Evolutionary conservation across 2,329 filamentous ascomycete genomes (phyloP).

Genomic region (Penicillium nordicum): DNA sequence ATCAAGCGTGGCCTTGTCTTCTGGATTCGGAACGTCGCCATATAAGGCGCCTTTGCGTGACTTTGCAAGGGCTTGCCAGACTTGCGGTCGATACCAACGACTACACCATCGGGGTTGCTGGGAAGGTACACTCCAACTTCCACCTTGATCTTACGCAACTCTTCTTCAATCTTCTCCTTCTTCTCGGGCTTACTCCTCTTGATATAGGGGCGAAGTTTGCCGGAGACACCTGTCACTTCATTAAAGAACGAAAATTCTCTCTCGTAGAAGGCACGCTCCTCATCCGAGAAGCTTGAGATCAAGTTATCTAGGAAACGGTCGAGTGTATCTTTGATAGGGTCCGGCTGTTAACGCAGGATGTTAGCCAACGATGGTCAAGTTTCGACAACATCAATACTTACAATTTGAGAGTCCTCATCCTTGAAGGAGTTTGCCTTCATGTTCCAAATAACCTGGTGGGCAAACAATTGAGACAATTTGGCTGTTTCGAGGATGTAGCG

Average conservation of each 20-base stretch:
- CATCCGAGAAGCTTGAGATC: slow-evolving; percentile 72
- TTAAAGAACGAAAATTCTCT: slow-evolving; percentile 98
- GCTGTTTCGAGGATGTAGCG: slow-evolving; percentile 96
- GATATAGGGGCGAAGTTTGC: slow-evolving; percentile 90
- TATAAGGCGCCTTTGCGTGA: slow-evolving; percentile 96
- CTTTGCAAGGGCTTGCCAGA: slow-evolving; percentile 96
- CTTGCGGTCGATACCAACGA: slow-evolving; percentile 96
- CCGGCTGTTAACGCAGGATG: slow-evolving; percentile 55
- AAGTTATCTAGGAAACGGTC: slow-evolving; percentile 86
- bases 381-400: slow-evolving; percentile 43
- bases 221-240: slow-evolving; percentile 91
- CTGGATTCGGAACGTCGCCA: slow-evolving; percentile 97
- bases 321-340: slow-evolving; percentile 87
- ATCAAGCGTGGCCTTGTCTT: slow-evolving; percentile 57
- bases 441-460: slow-evolving; percentile 99
- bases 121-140: slow-evolving; percentile 96
- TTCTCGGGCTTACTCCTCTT: slow-evolving; percentile 92
- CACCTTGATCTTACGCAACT: slow-evolving; percentile 93
- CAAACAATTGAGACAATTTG: slow-evolving; percentile 95
- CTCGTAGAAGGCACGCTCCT: slow-evolving; percentile 84
- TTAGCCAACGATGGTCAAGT: slow-evolving; percentile 7
- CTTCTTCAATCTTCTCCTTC: slow-evolving; percentile 98
- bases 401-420: slow-evolving; percentile 84
- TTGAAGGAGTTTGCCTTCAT: slow-evolving; percentile 99
- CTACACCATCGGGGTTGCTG: slow-evolving; percentile 92